Evolutionary conservation across 2,329 filamentous ascomycete genomes (phyloP), one percentile per base, ranked within the genome.

Genomic region (Claviceps cyperi): DNA sequence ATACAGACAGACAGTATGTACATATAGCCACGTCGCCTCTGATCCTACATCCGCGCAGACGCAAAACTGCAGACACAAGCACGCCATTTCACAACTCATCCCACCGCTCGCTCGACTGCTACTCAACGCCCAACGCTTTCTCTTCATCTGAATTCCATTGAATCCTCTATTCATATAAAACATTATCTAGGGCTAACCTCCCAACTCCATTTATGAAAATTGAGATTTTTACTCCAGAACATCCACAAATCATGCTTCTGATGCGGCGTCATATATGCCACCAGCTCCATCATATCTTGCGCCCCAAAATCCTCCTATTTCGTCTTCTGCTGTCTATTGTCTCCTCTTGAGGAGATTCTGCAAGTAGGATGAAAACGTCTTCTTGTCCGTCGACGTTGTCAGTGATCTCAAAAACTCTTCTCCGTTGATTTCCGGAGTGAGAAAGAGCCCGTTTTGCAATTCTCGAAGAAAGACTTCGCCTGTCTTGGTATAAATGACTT

Each of bases 401-500:
- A 84, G 67, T 40, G 69, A 70, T 53, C 73, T 70, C 54, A 84
- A 62, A 57, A 81, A 83, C 50, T 78, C 77, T 21, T 70, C 70
- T 8, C 77, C 79, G 50, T 80, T 75, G 22, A 83, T 74, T 0
- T 83, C 83, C 56, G 88, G 70, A 44, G 71, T 74, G 0, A 79
- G 74, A 56, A 90, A 78, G 51, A 89, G 75, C 2, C 72, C 70
- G 15, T 72, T 70, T 56, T 80, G 79, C 45, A 91, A 66, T 59
- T 85, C 77, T 53, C 78, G 75, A 22, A 91, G 75, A 63, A 95
- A 97, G 50, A 80, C 75, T 48, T 85, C 78, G 24, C 92, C 92
- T 13, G 87, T 91, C 71, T 97, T 97, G 57, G 79, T 76, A 62
- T 96, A 91, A 54, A 98, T 92, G 37, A 79, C 83, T 67, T 92